Conservation (phyloP, 1,284 basidiomycete species). For the Ganoderma boninense region DNA sequence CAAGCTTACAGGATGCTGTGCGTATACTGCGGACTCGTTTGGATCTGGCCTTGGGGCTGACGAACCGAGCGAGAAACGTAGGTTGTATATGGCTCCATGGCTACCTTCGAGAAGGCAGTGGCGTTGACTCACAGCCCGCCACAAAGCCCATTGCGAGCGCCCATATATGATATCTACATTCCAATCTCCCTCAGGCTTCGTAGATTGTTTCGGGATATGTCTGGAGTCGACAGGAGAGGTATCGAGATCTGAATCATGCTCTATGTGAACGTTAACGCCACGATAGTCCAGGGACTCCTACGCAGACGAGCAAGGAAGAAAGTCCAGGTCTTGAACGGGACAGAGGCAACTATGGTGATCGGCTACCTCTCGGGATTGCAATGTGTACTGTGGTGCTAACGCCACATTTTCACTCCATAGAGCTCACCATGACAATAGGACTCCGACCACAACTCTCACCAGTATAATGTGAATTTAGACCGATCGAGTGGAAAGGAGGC, state of each 20-base stretch:
- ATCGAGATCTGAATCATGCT: background rate
- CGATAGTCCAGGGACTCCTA: background rate
- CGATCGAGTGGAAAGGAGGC: conserved; percentile 29
- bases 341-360: background rate
- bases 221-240: background rate
- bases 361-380: background rate
- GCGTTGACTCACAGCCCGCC: background rate
- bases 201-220: background rate
- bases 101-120: background rate
- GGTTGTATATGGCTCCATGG: background rate
- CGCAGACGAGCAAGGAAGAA: background rate
- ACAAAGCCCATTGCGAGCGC: background rate
- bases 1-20: background rate
- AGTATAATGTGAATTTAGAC: conserved; percentile 19
- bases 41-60: background rate
- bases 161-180: conserved; percentile 2
- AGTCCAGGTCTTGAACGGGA: background rate
- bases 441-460: conserved; percentile 5
- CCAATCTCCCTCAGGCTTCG: background rate
- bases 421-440: background rate
- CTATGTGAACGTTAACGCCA: background rate
- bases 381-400: conserved; percentile 8
- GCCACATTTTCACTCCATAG: background rate
- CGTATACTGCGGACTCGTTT: background rate
- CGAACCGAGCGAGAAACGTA: too few relatives aligned